Conservation (phyloP, 768 basidiomycete genomes). For the Pleurotus salmoneostramineus region DNA sequence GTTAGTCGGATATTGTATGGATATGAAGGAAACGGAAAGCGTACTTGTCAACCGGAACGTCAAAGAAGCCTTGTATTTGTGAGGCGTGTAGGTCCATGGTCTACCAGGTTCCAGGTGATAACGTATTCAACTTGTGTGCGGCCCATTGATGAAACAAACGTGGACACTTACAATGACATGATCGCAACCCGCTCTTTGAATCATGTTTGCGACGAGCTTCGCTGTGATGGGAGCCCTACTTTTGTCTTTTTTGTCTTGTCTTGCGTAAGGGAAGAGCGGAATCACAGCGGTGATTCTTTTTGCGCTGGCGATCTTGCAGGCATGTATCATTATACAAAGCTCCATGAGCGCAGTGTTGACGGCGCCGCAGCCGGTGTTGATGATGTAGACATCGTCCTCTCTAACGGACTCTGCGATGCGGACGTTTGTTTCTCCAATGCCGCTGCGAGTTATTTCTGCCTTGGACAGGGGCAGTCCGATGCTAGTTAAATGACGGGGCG, state of each 20-base stretch:
- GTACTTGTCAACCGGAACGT: conserved; percentile 99
- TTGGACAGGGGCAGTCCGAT: conserved; percentile 87
- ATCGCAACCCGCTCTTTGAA: conserved; percentile 89
- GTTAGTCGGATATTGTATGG: conserved; percentile 4
- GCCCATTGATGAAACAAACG: neutral
- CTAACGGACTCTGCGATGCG: conserved; percentile 94
- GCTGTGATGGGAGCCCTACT: conserved; percentile 97
- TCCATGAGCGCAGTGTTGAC: conserved; percentile 98
- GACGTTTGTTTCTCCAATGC: conserved; percentile 89
- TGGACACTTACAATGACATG: conserved; percentile 83
- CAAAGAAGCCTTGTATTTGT: conserved; percentile 99
- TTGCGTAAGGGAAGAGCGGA: conserved; percentile 93
- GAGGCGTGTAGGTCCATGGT: conserved; percentile 99
- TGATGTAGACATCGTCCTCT: conserved; percentile 98
- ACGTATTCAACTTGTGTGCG: conserved; percentile 6
- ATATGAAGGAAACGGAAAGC: conserved; percentile 26
- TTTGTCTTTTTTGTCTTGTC: conserved; percentile 99
- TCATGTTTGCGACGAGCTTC: conserved; percentile 97
- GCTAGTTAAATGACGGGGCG: conserved; percentile 36
- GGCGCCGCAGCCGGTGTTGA: conserved; percentile 85
- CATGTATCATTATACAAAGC: conserved; percentile 98
- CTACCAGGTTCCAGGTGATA: conserved; percentile 29
- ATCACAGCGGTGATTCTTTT: conserved; percentile 98
- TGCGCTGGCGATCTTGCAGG: conserved; percentile 99
- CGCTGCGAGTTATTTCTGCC: conserved; percentile 83